A percentile compares a stretch with the other conserved stretches of the same genome.
phyloP scores from a whole-genome alignment of 2,329 filamentous ascomycete genomes.

The Phyllosticta capitalensis region DNA sequence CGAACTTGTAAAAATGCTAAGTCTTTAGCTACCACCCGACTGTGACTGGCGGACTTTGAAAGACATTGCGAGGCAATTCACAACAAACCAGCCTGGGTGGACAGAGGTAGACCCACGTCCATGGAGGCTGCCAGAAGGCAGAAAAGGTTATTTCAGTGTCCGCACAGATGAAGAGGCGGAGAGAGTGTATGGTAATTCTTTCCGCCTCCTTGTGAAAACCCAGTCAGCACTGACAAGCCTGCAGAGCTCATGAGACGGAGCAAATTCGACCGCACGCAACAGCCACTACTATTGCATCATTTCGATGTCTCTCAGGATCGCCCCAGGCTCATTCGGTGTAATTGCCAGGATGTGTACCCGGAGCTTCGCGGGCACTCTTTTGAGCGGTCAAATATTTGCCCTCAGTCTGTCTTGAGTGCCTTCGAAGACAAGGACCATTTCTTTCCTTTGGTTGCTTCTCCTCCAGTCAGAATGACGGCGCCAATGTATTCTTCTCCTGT shows the following conservation, averaged over 20 bases:
- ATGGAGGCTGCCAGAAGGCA: conserved; percentile 15
- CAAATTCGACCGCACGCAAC: conserved; percentile 19
- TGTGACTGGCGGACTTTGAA: conserved; percentile 29
- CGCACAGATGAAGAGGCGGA: conserved; percentile 25
- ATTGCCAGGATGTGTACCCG: conserved; percentile 22
- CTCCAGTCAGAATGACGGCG: conserved; percentile 13
- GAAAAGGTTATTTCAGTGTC: conserved; percentile 29
- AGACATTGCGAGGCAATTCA: conserved; percentile 24
- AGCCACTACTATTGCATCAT: conserved; percentile 15
- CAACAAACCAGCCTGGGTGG: conserved; percentile 29
- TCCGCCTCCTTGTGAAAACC: conserved; percentile 13
- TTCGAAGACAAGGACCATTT: neutral
- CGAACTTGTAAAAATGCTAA: neutral
- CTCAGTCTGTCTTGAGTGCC: conserved; percentile 15
- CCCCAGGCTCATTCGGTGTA: conserved; percentile 25
- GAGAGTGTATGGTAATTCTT: conserved; percentile 1
- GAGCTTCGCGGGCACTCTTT: conserved; percentile 21
- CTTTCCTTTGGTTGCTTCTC: neutral
- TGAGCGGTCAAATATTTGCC: conserved; percentile 22
- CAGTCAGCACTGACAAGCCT: conserved; percentile 14
- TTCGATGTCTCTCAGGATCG: conserved; percentile 14
- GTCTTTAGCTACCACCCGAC: conserved; percentile 8
- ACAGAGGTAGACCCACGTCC: conserved; percentile 22
- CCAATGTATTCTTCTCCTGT: conserved; percentile 1
- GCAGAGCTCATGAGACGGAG: conserved; percentile 17